Percentiles rank a stretch among this genome's conserved stretches.
Evolutionary conservation across 495 filamentous ascomycete species (phyloP).

Genomic region (Penicillium cataractarum): DNA sequence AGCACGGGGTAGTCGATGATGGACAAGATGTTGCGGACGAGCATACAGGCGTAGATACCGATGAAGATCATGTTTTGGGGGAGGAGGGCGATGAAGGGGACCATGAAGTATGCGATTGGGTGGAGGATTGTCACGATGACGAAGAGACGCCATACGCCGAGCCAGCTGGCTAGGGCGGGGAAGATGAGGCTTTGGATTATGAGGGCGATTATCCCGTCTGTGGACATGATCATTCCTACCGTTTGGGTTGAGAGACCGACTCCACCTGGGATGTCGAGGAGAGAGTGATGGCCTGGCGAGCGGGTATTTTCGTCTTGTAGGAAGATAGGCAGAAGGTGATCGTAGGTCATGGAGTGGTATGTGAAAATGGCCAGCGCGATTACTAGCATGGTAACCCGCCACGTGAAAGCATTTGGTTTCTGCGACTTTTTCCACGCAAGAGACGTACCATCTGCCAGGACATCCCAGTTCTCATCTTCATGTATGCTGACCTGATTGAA

Average conservation of each 20-base stretch:
- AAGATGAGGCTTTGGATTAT: conserved; percentile 79
- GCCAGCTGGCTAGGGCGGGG: conserved; percentile 65
- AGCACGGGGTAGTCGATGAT: conserved; percentile 80
- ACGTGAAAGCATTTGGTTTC: conserved; percentile 60
- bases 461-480: conserved; percentile 52
- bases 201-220: conserved; percentile 78
- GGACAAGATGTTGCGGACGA: conserved; percentile 72
- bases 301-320: conserved; percentile 66
- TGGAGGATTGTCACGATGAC: conserved; percentile 73
- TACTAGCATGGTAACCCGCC: conserved; percentile 69
- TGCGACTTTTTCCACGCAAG: conserved; percentile 34
- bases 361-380: conserved; percentile 79
- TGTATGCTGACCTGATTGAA: conserved; percentile 63
- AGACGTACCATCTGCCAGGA: conserved; percentile 50
- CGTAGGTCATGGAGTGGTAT: conserved; percentile 87
- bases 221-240: conserved; percentile 77
- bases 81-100: conserved; percentile 68
- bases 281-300: conserved; percentile 30
- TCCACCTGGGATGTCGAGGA: conserved; percentile 69
- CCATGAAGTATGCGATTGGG: conserved; percentile 74
- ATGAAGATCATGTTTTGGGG: conserved; percentile 60
- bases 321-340: conserved; percentile 83
- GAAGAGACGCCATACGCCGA: conserved; percentile 78
- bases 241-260: conserved; percentile 72
- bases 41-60: conserved; percentile 73